Conservation (phyloP, 257 asterid genomes). For the Ligustrum vulgare region DNA sequence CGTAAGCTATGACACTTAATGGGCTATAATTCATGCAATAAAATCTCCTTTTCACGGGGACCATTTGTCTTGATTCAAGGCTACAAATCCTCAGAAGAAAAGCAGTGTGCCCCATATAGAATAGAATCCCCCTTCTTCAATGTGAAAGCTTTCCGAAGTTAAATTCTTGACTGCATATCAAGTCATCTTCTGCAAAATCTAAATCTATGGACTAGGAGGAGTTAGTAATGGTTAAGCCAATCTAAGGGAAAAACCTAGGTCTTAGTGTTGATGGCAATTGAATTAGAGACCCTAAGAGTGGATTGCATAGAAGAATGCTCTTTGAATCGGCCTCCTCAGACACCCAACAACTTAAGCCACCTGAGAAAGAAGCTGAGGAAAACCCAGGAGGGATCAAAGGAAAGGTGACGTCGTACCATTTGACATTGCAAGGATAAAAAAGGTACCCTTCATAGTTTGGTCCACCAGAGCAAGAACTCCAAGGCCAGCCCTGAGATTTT, state of each 20-base stretch:
- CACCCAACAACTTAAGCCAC: slow-evolving; percentile 76
- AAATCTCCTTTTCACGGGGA: slow-evolving; percentile 56
- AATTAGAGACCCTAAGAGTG: slow-evolving; percentile 49
- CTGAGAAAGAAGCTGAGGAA: slow-evolving; percentile 70
- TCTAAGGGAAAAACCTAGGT: slow-evolving; percentile 79
- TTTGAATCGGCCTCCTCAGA: slow-evolving; percentile 83
- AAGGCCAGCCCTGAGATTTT: too few species aligned
- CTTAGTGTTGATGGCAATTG: slow-evolving; percentile 74
- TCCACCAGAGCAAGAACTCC: not conserved
- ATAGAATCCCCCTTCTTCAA: slow-evolving; percentile 83
- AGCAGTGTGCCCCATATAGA: slow-evolving; percentile 96
- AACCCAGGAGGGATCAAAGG: slow-evolving; percentile 72
- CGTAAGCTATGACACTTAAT: slow-evolving; percentile 67
- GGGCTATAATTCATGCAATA: slow-evolving; percentile 99
- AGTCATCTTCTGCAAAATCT: slow-evolving; percentile 80
- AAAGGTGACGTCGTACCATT: slow-evolving; percentile 64
- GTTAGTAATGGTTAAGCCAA: slow-evolving; percentile 57
- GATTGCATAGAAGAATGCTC: slow-evolving; percentile 66
- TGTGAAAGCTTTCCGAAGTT: slow-evolving; percentile 79
- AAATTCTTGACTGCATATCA: slow-evolving; percentile 92
- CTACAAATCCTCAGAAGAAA: slow-evolving; percentile 82
- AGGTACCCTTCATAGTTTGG: slow-evolving; percentile 54
- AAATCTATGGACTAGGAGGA: slow-evolving; percentile 76
- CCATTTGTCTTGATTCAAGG: slow-evolving; percentile 83
- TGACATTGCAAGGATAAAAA: slow-evolving; percentile 57